Percentiles rank a stretch among this genome's conserved stretches.
These are phyloP conservation scores for Tolypocladium guangdongense DNA, from an alignment of 2,329 filamentous ascomycete genomes.

Conservation along the genomic window DNA sequence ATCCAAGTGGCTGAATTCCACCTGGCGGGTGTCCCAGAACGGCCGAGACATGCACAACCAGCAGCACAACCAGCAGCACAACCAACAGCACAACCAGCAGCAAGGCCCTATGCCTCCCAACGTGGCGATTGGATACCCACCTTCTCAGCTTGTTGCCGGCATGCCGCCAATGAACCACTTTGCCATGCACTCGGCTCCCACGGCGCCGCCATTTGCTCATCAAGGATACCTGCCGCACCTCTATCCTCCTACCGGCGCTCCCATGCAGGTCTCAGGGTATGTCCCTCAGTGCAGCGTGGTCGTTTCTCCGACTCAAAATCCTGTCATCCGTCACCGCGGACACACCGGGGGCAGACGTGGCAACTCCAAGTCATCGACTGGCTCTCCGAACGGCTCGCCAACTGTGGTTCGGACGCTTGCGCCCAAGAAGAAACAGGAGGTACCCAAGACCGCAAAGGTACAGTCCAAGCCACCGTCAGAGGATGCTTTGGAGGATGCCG, in stretches of 20 bases:
- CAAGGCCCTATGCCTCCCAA: not conserved
- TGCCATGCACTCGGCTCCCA: not conserved
- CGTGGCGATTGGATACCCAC: not conserved
- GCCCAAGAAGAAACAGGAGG: not conserved
- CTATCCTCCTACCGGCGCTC: not conserved
- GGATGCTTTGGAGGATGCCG: conserved; percentile 10
- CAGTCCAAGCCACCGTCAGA: conserved; percentile 20
- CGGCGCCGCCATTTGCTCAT: not conserved
- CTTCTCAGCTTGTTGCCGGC: not conserved
- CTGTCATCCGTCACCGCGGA: not conserved
- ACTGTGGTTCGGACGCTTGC: not conserved
- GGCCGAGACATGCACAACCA: not conserved
- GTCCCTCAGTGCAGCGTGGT: not conserved
- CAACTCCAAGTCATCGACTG: not conserved
- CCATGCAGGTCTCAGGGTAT: not conserved
- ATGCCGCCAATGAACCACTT: not conserved
- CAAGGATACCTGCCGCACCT: not conserved
- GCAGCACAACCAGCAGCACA: too few species aligned
- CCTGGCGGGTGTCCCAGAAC: not conserved
- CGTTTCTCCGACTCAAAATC: not conserved
- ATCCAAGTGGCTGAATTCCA: conserved; percentile 19
- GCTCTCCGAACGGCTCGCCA: not conserved
- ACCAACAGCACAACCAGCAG: not conserved
- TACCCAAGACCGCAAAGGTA: conserved; percentile 1
- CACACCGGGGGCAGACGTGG: not conserved